Conservation (phyloP, 202 grass and related monocot species). For the Dendrocalamus latiflorus region DNA sequence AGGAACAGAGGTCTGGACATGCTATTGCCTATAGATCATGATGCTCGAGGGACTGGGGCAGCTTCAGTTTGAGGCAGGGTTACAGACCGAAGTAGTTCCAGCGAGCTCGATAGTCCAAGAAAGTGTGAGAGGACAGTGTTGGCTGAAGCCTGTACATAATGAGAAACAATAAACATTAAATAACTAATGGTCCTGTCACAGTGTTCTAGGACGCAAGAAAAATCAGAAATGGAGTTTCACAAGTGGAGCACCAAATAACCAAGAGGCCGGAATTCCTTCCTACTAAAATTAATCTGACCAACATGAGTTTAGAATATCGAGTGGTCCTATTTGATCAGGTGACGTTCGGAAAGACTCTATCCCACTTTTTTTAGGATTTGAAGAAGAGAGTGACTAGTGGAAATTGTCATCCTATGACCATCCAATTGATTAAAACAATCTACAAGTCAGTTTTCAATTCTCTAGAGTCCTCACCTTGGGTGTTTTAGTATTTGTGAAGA, state of each 20-base stretch:
- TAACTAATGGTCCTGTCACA: neutral
- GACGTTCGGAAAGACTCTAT: neutral
- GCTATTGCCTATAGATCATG: constrained; percentile 22
- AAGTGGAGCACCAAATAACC: neutral
- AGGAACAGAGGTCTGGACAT: neutral
- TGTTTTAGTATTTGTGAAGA: neutral
- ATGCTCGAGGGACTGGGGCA: constrained; percentile 26
- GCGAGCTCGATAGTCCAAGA: constrained; percentile 61
- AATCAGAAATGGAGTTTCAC: neutral
- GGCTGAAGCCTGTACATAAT: constrained; percentile 60
- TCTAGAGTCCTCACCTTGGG: neutral
- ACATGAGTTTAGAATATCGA: neutral
- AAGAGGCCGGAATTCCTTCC: neutral
- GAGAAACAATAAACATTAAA: neutral
- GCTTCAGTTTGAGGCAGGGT: constrained; percentile 44
- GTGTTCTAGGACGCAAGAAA: neutral
- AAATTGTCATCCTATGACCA: neutral
- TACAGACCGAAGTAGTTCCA: constrained; percentile 68
- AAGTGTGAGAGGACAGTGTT: constrained; percentile 91
- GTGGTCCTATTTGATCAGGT: neutral
- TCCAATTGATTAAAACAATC: neutral
- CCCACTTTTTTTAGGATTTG: neutral
- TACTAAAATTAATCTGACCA: neutral
- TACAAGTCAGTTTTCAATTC: neutral
- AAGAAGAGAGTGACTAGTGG: neutral